Evolutionary conservation across 257 asterid genomes (phyloP).

Genomic region (Przewalskia tangutica): DNA sequence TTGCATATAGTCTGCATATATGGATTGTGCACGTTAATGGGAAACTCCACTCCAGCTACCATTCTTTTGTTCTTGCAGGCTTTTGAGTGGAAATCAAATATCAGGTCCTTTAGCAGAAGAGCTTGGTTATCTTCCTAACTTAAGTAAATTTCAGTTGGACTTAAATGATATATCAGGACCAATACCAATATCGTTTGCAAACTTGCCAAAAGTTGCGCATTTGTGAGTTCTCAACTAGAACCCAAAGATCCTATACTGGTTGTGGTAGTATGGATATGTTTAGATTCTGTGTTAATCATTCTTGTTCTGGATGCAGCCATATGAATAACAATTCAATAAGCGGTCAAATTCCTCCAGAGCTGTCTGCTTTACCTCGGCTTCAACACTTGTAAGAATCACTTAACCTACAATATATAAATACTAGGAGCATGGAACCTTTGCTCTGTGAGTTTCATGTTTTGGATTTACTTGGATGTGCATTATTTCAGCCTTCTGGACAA

Average conservation of each 20-base stretch:
- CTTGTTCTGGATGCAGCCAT: constrained; percentile 54
- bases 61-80: constrained; percentile 41
- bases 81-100: constrained; percentile 81
- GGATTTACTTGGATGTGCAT: background rate
- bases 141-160: constrained; percentile 86
- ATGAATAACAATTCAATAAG: constrained; percentile 96
- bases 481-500: constrained; percentile 84
- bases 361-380: constrained; percentile 68
- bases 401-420: background rate
- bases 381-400: constrained; percentile 73
- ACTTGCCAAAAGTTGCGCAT: constrained; percentile 51
- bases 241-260: background rate
- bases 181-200: constrained; percentile 66
- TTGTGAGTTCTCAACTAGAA: constrained; percentile 39
- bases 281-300: background rate
- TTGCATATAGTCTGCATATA: background rate
- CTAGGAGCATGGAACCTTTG: background rate
- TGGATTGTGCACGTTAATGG: background rate
- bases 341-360: constrained; percentile 78
- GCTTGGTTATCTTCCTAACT: constrained; percentile 67
- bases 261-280: constrained; percentile 4
- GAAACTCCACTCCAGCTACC: background rate
- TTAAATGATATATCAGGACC: constrained; percentile 80
- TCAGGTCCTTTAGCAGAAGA: constrained; percentile 90
- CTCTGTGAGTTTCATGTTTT: background rate